phyloP scores from a whole-genome alignment of 768 basidiomycete species.

The Tylopilus subfusipes region DNA sequence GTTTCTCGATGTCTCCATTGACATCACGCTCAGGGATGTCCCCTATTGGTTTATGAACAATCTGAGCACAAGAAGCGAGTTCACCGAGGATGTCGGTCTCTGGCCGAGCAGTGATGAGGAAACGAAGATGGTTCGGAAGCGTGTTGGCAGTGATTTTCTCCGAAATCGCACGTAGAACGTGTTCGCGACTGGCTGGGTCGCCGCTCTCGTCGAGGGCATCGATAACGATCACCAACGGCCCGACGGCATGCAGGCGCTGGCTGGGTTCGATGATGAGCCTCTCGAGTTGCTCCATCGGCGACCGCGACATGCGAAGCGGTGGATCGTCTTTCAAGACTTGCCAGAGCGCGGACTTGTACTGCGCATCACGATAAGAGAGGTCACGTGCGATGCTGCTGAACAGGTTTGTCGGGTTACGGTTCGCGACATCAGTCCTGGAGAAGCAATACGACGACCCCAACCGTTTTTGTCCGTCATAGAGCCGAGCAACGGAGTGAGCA shows the following conservation, averaged over 20 bases:
- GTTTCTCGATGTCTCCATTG: not conserved
- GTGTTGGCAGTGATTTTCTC: not conserved
- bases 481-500: too few relatives aligned
- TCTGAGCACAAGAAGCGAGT: slow-evolving; percentile 6
- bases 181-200: not conserved
- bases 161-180: slow-evolving; percentile 14
- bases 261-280: slow-evolving; percentile 22
- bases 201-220: slow-evolving; percentile 28
- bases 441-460: not conserved
- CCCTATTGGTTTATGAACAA: slow-evolving; percentile 13
- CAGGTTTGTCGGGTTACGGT: too few relatives aligned
- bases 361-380: slow-evolving; percentile 19
- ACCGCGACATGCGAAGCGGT: not conserved
- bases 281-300: slow-evolving; percentile 14
- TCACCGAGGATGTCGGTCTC: slow-evolving; percentile 5
- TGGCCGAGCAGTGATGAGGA: slow-evolving; percentile 11
- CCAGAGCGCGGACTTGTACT: slow-evolving; percentile 9
- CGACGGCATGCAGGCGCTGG: slow-evolving; percentile 7
- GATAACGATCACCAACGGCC: slow-evolving; percentile 28
- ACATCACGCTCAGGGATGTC: not conserved
- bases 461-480: too few relatives aligned
- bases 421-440: too few relatives aligned
- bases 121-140: slow-evolving; percentile 11
- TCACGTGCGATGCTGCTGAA: slow-evolving; percentile 4
- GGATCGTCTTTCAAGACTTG: not conserved